Conservation (phyloP, 2,329 filamentous ascomycete genomes). For the Talaromyces sp. region DNA sequence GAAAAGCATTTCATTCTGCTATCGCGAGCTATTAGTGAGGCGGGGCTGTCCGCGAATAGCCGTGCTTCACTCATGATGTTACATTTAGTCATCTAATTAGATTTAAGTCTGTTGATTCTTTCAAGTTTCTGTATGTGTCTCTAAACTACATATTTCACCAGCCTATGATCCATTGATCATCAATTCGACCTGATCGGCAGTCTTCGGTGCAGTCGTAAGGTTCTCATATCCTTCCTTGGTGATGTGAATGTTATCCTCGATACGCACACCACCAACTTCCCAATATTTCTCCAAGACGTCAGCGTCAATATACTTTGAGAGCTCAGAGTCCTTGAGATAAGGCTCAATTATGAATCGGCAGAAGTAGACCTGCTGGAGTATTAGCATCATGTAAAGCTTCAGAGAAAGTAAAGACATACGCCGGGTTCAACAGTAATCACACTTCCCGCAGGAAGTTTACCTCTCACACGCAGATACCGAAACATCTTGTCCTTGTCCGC, state of each 20-base stretch:
- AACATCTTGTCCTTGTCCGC: slow-evolving; percentile 80
- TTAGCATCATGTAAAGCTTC: not conserved
- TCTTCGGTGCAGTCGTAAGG: slow-evolving; percentile 75
- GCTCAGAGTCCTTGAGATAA: slow-evolving; percentile 67
- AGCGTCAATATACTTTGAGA: slow-evolving; percentile 72
- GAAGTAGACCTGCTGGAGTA: slow-evolving; percentile 67
- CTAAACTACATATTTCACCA: not conserved
- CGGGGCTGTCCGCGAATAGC: slow-evolving; percentile 11
- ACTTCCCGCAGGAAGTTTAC: slow-evolving; percentile 68
- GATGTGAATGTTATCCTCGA: slow-evolving; percentile 86
- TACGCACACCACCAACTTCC: slow-evolving; percentile 85
- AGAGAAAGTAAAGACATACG: slow-evolving; percentile 46
- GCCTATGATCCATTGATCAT: slow-evolving; percentile 10
- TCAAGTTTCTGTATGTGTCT: no score
- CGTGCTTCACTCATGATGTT: not conserved
- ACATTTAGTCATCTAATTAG: not conserved
- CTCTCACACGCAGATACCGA: slow-evolving; percentile 76
- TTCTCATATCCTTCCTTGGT: slow-evolving; percentile 78
- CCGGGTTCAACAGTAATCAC: slow-evolving; percentile 96
- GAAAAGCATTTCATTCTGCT: not conserved
- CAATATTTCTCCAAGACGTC: slow-evolving; percentile 74
- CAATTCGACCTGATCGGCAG: slow-evolving; percentile 60
- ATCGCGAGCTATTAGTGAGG: not conserved
- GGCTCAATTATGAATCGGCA: slow-evolving; percentile 83
- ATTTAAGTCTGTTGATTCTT: not conserved